Percentiles rank a stretch among this genome's conserved stretches.
phyloP scores from a whole-genome alignment of 1,284 basidiomycete species.

The Rhodofomes roseus region DNA sequence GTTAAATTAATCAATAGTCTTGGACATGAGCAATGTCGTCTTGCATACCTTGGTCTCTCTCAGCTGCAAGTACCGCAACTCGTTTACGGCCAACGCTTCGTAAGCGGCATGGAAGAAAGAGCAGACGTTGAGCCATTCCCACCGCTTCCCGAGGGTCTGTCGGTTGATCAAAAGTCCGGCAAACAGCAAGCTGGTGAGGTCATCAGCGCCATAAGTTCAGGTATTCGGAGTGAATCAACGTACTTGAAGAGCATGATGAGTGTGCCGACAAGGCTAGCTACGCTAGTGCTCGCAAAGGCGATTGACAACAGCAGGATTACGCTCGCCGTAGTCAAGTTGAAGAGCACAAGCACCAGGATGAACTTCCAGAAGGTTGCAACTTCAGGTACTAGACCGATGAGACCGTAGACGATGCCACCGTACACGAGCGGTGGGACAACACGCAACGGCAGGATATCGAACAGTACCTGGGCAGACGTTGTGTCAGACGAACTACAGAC shows the following conservation, averaged over 20 bases:
- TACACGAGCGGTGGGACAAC: conserved; percentile 93
- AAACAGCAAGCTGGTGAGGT: conserved; percentile 76
- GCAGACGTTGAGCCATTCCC: conserved; percentile 85
- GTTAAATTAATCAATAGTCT: background rate
- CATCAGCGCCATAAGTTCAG: background rate
- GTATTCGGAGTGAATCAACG: conserved; percentile 30
- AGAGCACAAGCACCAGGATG: conserved; percentile 89
- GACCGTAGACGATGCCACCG: conserved; percentile 90
- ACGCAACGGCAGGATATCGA: conserved; percentile 92
- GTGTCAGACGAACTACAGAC: background rate
- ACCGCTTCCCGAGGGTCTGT: conserved; percentile 68
- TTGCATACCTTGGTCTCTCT: conserved; percentile 78
- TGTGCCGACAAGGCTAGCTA: conserved; percentile 92
- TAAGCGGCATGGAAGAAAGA: conserved; percentile 99
- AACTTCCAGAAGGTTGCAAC: conserved; percentile 96
- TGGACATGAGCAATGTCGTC: background rate
- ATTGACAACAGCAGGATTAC: conserved; percentile 90
- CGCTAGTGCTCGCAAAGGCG: conserved; percentile 78
- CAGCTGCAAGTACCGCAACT: conserved; percentile 89
- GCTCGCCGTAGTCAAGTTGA: conserved; percentile 92
- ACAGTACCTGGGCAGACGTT: conserved; percentile 60
- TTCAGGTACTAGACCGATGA: conserved; percentile 90
- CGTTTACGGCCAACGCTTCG: conserved; percentile 94
- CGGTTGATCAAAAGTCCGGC: conserved; percentile 95
- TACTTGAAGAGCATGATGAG: conserved; percentile 98